Base-by-base conservation (phyloP, 1,284 basidiomycete genomes). In the Ceratobasidium sp. region DNA sequence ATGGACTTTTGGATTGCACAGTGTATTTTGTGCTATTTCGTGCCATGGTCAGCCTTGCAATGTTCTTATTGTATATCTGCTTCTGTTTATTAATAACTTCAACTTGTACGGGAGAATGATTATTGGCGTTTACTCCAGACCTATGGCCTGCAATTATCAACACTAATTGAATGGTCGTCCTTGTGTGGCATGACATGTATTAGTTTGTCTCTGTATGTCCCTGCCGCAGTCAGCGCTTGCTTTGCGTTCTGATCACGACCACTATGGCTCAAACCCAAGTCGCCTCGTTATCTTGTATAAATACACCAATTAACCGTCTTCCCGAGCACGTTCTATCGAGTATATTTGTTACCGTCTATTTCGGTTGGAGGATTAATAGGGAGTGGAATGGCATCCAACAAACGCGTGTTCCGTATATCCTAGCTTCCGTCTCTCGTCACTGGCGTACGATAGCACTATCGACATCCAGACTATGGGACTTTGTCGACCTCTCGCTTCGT, bases 1-100 rank as follows among this genome's bases (percentile, higher is more conserved):
- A 14, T 68, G 20, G 50, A 68, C 35, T 68, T 68, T 20, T 68
- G 64, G 44, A 35, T 10, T 60, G 33, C 14, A 30, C 2, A 57
- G n/a, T 57, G 30, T 38, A 8, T 35, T 35, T 30, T 18, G 18
- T 33, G 10, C 35, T 60, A 60, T n/a, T 20, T 14, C 14, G 38
- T 41, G 38, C 38, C 38, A 55, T 35, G 23, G 18, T 60, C 10
- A 41, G 10, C 10, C 38, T 5, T 10, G 38, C 10, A 41, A 10
- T 60, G 35, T 60, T 57, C 4, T 57, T 55, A 55, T 55, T 7
- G 23, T 27, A 23, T 52, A 18, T 52, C 14, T 5, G 5, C 14
- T 14, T 7, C 50, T 52, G 16, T 52, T 14, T 14, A 52, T 4
- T 5, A n/a, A 16, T 16, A 16, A 8, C 50, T 52, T n/a, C 4